Evolutionary conservation across 345 rosid species (phyloP), one percentile per base, ranked within the genome.

Genomic region (Ailanthus altissimus): DNA sequence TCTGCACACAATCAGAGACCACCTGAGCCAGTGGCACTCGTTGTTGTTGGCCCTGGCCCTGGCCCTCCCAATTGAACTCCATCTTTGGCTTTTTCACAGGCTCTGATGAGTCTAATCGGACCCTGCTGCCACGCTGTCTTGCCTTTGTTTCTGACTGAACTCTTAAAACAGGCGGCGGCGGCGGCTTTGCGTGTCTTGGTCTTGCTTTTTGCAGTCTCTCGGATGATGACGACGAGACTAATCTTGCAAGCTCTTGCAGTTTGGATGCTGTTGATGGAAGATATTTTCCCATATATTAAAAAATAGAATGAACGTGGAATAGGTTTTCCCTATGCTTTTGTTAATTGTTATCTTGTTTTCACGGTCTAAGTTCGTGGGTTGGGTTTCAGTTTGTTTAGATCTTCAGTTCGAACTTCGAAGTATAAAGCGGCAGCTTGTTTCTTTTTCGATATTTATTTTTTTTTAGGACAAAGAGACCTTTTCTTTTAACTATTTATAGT

Each of bases 1-100:
- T 78, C 78, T 82, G 87, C 5, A 84, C 90, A 79, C 96, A 91
- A 28, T 89, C 94, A 14, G 89, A 86, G 25, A 91, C 97, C 36
- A 91, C 97, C 65, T 80, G 83, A 53, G 91, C 77, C 49, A 94
- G 85, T 1, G 94, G 92, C 78, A 88, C 46, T 66, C 91, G 84
- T 20, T 82, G 84, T 80, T 63, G 82, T 7, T n/a, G n/a, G n/a
- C n/a, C n/a, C n/a, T n/a, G n/a, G n/a, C n/a, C n/a, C n/a, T n/a
- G n/a, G n/a, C 63, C 82, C 42, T 69, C 82, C 74, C 72, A 47
- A 32, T 51, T 56, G 68, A 78, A 85, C 83, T 83, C 86, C 85
- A 82, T 86, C 81, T 54, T 81, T 57, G 73, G 80, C 79, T 80
- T 79, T 80, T 80, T 79, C 78, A 70, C 86, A 46, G 66, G 75